Percentiles rank a stretch among this genome's conserved stretches.
Conservation (phyloP, 1,139 yeast species). For the Debaryomyces nepalensis region DNA sequence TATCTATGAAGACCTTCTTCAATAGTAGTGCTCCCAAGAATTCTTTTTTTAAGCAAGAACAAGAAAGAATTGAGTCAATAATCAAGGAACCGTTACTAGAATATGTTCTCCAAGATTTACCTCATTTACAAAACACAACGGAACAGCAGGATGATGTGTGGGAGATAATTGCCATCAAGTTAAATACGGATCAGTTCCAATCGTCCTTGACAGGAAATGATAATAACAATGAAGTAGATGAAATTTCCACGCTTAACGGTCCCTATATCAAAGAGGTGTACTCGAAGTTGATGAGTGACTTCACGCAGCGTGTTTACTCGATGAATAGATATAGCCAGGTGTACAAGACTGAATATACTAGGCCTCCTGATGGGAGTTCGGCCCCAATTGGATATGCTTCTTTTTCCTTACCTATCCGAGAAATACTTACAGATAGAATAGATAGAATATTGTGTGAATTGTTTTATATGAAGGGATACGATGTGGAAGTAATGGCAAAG, state of each 20-base stretch:
- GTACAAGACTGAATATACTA: constrained; percentile 15
- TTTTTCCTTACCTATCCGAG: constrained; percentile 22
- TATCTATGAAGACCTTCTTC: constrained; percentile 8
- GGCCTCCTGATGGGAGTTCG: constrained; percentile 11
- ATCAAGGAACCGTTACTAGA: constrained; percentile 37
- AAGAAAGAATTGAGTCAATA: constrained; percentile 28
- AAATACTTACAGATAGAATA: constrained; percentile 17
- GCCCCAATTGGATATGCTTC: constrained; percentile 16
- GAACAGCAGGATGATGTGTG: constrained; percentile 35
- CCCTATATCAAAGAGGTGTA: constrained; percentile 31
- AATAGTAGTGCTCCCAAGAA: constrained; percentile 11
- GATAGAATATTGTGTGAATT: constrained; percentile 33
- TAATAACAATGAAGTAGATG: constrained; percentile 21
- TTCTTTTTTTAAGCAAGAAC: constrained; percentile 38
- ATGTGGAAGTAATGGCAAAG: constrained; percentile 32
- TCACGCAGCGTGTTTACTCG: constrained; percentile 13
- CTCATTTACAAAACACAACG: constrained; percentile 36
- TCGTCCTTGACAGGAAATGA: constrained; percentile 15
- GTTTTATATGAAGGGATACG: constrained; percentile 25
- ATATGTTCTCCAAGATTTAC: constrained; percentile 35
- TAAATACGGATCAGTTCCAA: constrained; percentile 29
- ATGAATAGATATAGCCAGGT: constrained; percentile 10
- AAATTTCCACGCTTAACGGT: constrained; percentile 39
- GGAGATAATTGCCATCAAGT: constrained; percentile 43
- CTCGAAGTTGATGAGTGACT: constrained; percentile 23